A percentile compares a stretch with the other conserved stretches of the same genome.
These are phyloP conservation scores for Malassezia caprae DNA, from an alignment of 1,284 basidiomycete species.

Conservation along the genomic window DNA sequence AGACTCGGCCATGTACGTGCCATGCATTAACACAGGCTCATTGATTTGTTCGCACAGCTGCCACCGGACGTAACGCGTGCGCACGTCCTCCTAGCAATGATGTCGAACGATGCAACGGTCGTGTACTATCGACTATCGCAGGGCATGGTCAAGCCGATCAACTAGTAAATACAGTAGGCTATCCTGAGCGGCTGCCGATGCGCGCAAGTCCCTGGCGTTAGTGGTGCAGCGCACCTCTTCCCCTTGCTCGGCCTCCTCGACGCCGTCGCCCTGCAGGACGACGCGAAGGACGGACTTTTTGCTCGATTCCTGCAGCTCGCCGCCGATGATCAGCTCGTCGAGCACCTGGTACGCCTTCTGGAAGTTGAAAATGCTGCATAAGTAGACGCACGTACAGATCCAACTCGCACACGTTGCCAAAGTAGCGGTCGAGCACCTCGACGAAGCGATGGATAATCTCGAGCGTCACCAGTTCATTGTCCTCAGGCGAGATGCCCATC, in stretches of 20 bases:
- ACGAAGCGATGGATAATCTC: slow-evolving; percentile 98
- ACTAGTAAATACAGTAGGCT: slow-evolving; percentile 18
- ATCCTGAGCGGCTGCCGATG: slow-evolving; percentile 35
- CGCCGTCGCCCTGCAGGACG: slow-evolving; percentile 53
- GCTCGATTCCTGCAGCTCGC: slow-evolving; percentile 93
- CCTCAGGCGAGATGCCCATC: slow-evolving; percentile 72
- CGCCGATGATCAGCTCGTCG: slow-evolving; percentile 94
- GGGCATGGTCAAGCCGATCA: slow-evolving; percentile 43
- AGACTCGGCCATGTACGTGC: slow-evolving; percentile 2
- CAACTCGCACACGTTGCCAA: slow-evolving; percentile 64
- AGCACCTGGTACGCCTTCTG: slow-evolving; percentile 52
- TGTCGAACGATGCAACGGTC: slow-evolving; percentile 37
- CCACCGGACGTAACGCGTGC: slow-evolving; percentile 15
- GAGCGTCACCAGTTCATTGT: slow-evolving; percentile 84
- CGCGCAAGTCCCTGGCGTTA: slow-evolving; percentile 27
- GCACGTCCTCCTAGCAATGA: slow-evolving; percentile 36
- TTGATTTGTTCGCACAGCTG: slow-evolving; percentile 20
- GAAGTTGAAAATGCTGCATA: slow-evolving; percentile 44
- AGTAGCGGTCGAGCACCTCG: slow-evolving; percentile 96
- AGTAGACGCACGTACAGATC: slow-evolving; percentile 25
- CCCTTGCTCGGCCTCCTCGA: slow-evolving; percentile 48
- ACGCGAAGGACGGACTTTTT: slow-evolving; percentile 92
- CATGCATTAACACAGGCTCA: slow-evolving; percentile 14
- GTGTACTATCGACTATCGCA: slow-evolving; percentile 41
- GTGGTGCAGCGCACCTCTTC: slow-evolving; percentile 41